Base-by-base conservation (phyloP, 164 flowering plant species). In the Vitis labrusca region DNA sequence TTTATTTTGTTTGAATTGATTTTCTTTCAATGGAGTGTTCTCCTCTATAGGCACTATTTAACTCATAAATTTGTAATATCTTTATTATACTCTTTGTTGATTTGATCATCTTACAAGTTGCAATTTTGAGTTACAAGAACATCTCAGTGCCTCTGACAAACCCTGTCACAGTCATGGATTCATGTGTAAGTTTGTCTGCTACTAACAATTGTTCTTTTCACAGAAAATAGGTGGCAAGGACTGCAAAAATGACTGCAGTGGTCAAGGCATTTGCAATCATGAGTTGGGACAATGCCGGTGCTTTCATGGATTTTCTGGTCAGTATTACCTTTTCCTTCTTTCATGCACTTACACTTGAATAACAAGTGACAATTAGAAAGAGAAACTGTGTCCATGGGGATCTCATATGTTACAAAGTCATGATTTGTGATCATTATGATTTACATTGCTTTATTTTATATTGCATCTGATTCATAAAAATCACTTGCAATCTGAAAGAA, bases 221-320 rank as follows among this genome's bases (percentile, higher is more conserved):
- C 87, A 95, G 98, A 75, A 69, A 72, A 83, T 95, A n/a, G 82
- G 94, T 73, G 91, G 93, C 63, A 83, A 73, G 73, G 76, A 70
- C 71, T 95, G 99, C 86, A 82, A 79, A 77, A 82, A 85, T 68
- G 84, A 89, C 60, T 95, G 99, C 70, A 88, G 89, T 75, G 91
- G 92, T 79, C 97, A 86, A 78, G 99, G 99, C 37, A 80, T 93
- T 76, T 95, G 99, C 71, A 95, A 95, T 73, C 81, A 67, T 68
- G 97, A 91, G 78, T 78, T 91, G 69, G 97, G 98, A 70, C 83
- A 86, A 70, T 95, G 99, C 78, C 85, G 92, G 19, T 95, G 99
- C 78, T 95, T 93, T 82, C 99, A 91, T 82, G 99, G 99, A 70
- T 95, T 65, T 71, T 66, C 69, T 55, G 99, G 99, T 92, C 47